Base-by-base conservation (phyloP, 1,284 basidiomycete genomes). In the Boletus austroedulis region DNA sequence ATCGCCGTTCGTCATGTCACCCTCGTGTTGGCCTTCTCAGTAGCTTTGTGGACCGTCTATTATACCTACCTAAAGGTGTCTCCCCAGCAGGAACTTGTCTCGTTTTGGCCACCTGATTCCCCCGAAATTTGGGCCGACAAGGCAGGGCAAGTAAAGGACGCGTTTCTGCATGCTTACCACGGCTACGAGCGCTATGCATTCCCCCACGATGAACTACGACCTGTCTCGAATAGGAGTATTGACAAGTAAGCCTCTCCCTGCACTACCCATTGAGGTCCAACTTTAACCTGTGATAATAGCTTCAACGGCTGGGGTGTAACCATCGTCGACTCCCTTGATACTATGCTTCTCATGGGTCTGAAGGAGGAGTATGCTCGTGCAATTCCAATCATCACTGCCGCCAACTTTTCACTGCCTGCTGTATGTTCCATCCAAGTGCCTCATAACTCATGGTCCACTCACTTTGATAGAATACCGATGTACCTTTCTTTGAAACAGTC, bases 251-350 rank as follows among this genome's bases (percentile, higher is more conserved):
- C 66, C 21, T 47, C 19, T 12, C 21, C 4, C 38, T 8, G 12
- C 2, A 4, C 2, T 29, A 1, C 10, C 11, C 36, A 21, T 44
- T 26, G 17, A 10, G 24, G 5, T 11, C 12, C 48, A 46, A 7
- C 24, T 21, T 40, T 55, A 54, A 57, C 48, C 21, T 1, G 24
- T 29, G 9, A 14, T 12, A 15, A 19, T 62, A 89, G 88, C 57
- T 87, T 89, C 69, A 89, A 89, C 67, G 86, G 90, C 10, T 97
- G 95, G 94, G 93, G 92, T 15, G 87, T 95, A 0, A 89, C 89
- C 2, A 82, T 87, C 53, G 81, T 92, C 60, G 92, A 94, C 67
- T 84, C 89, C 4, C 81, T 98, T 19, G 94, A 96, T 70, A 97
- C 95, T 0, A 87, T 98, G 76, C 79, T 92, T 29, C 76, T 98